A percentile compares a stretch with the other conserved stretches of the same genome.
Conservation (phyloP, 306 rosid species). For the Vicia sativa region DNA sequence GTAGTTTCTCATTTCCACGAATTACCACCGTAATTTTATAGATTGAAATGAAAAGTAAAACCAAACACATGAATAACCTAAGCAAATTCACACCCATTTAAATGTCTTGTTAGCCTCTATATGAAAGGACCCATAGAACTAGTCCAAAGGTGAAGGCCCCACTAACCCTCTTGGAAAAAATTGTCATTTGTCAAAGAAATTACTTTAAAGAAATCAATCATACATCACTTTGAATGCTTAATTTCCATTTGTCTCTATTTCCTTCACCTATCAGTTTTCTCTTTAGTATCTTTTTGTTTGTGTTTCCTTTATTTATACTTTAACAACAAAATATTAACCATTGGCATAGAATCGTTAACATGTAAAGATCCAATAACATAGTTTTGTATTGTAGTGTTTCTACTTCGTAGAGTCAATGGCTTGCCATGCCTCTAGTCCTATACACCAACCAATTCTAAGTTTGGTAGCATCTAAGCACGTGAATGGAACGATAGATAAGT, state of each 20-base stretch:
- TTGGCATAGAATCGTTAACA: slow-evolving; percentile 16
- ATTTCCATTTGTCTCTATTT: slow-evolving; percentile 29
- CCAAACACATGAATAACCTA: too few species aligned
- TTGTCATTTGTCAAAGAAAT: slow-evolving; percentile 33
- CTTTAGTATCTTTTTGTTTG: not conserved
- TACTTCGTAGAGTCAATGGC: not conserved
- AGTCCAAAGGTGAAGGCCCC: slow-evolving; percentile 29
- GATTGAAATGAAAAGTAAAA: too few species aligned
- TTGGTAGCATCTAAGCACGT: slow-evolving; percentile 22
- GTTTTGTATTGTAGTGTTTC: slow-evolving; percentile 23
- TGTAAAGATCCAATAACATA: slow-evolving; percentile 29
- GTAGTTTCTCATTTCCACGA: too few species aligned
- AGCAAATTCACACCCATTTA: too few species aligned
- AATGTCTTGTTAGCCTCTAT: not conserved
- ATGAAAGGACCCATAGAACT: slow-evolving; percentile 20
- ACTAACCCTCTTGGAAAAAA: not conserved
- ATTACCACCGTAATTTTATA: too few species aligned
- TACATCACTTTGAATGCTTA: slow-evolving; percentile 12
- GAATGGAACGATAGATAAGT: slow-evolving; percentile 9
- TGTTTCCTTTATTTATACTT: not conserved
- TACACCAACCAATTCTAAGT: slow-evolving; percentile 17
- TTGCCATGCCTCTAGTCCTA: not conserved
- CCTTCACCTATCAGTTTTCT: slow-evolving; percentile 17
- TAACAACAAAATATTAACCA: slow-evolving; percentile 16
- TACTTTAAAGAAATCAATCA: slow-evolving; percentile 35